Base-by-base conservation (phyloP, 495 filamentous ascomycete genomes). In the Aspergillus olivimuriae region DNA sequence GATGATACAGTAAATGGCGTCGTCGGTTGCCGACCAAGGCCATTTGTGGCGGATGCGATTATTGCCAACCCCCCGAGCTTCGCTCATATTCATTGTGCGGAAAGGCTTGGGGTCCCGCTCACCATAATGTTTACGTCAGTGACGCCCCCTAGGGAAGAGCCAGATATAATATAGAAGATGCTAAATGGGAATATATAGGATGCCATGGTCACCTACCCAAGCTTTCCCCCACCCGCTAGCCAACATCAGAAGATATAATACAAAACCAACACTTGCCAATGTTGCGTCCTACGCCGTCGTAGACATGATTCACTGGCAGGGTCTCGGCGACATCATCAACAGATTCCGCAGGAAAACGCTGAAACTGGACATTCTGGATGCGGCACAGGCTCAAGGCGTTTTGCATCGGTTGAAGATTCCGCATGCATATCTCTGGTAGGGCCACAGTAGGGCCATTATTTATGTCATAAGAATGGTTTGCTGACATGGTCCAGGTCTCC, bases 41-140 rank as follows among this genome's bases (percentile, higher is more conserved):
- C 84, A 4, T 91, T 91, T 47, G 77, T 89, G 16, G 84, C 84
- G 0, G 83, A 89, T 59, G 81, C 76, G 8, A 89, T 91, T 52
- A 89, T 91, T 46, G 86, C 86, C 12, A 91, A 91, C 53, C 86
- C 86, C 1, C 85, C 85, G 0, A 83, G 83, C 56, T 88, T 89
- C 57, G 83, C 83, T 9, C 85, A 89, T 61, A 66, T 89, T 4
- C 84, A 87, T 63, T 82, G 83, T 49, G 86, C 86, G n/a, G 81
- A 91, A 59, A 81, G 80, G 52, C 63, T 91, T 37, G 85, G 85
- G 1, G 76, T 89, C 19, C 84, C 86, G 6, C 63, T 91, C 4
- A 83, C 88, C 61, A 58, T 91, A 39, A 87, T 91, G 81, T 91
- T 89, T 61, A 89, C 86, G 69, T 78, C 59, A 52, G 74, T 28